Percentiles rank a stretch among this genome's conserved stretches.
These are phyloP conservation scores for Venturia carpophila DNA, from an alignment of 2,329 filamentous ascomycete species.

Conservation along the genomic window DNA sequence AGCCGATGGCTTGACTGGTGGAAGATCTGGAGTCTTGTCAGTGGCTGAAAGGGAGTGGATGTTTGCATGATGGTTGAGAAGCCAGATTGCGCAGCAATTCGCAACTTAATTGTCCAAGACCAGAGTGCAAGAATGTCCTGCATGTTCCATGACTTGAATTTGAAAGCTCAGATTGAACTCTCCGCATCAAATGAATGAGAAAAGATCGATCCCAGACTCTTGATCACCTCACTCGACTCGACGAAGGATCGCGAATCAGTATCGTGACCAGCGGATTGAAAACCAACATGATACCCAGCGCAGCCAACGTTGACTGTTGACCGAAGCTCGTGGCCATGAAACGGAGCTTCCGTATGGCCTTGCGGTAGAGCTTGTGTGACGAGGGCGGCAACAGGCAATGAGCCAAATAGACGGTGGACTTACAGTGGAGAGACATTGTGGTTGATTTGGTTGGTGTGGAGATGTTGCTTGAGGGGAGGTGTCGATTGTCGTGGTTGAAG, in stretches of 20 bases:
- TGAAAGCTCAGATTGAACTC: too few relatives aligned
- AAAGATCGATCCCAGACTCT: too few relatives aligned
- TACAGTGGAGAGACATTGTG: conserved; percentile 11
- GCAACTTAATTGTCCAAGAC: neutral
- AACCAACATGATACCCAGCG: too few relatives aligned
- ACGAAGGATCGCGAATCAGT: too few relatives aligned
- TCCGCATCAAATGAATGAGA: too few relatives aligned
- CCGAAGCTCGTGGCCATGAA: neutral
- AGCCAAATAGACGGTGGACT: neutral
- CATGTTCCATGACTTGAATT: too few relatives aligned
- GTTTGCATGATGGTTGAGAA: neutral
- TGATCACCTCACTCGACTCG: too few relatives aligned
- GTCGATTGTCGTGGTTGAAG: neutral
- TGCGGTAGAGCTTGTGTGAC: neutral
- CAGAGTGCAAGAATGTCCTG: too few relatives aligned
- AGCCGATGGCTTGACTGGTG: conserved; percentile 91
- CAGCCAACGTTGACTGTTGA: neutral
- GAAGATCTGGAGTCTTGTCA: conserved; percentile 47
- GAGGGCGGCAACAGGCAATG: too few relatives aligned
- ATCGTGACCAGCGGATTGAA: too few relatives aligned
- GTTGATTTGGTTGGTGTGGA: neutral
- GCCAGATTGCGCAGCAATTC: neutral
- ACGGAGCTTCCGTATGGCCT: neutral
- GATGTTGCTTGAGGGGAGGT: neutral
- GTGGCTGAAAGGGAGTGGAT: neutral